Evolutionary conservation across 2,329 filamentous ascomycete genomes (phyloP), one percentile per base, ranked within the genome.

Genomic region (Incumbomyces lentus): DNA sequence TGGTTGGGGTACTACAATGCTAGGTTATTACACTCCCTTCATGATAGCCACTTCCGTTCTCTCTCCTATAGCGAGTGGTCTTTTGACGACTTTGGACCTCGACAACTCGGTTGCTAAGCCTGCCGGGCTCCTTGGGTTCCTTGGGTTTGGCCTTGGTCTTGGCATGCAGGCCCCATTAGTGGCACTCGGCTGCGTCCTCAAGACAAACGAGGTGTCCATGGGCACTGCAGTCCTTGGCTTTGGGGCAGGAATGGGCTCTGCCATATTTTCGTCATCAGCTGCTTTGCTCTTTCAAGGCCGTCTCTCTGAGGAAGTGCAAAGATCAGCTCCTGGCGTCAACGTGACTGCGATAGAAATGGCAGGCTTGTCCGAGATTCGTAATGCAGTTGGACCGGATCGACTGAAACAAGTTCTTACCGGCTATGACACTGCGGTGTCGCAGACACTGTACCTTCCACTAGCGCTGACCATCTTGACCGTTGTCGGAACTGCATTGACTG

Each of bases 11-110:
- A 47, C 44, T 2, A 45, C 29, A 19, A n/a, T 26, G 5, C 4
- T 57, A 12, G 60, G 61, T 2, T 42, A 42, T 8, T 32, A 32
- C 40, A 42, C 2, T n/a, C 40, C 49, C 35, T 56, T 62, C 52
- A 55, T 68, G 39, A 43, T 63, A 6, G 34, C 58, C 7, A 59
- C 62, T n/a, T 46, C 50, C 8, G 49, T 54, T 17, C 30, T 58
- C 26, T 47, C 52, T 12, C 50, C 56, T 5, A 49, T 58, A 17
- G 59, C 54, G 13, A 49, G 53, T 18, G 59, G 57, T 13, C 45
- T 61, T 10, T 38, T 60, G 11, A 57, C 52, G 17, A 52, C 50
- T 10, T 12, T 40, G 8, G 22, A 31, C n/a, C 19, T 37, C 17
- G 33, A 45, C 62, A 43, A 51, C 59, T n/a, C 26, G 63, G 16